Evolutionary conservation across 176 grass and related monocot species (phyloP).

Genomic region (Raddia guianensis): DNA sequence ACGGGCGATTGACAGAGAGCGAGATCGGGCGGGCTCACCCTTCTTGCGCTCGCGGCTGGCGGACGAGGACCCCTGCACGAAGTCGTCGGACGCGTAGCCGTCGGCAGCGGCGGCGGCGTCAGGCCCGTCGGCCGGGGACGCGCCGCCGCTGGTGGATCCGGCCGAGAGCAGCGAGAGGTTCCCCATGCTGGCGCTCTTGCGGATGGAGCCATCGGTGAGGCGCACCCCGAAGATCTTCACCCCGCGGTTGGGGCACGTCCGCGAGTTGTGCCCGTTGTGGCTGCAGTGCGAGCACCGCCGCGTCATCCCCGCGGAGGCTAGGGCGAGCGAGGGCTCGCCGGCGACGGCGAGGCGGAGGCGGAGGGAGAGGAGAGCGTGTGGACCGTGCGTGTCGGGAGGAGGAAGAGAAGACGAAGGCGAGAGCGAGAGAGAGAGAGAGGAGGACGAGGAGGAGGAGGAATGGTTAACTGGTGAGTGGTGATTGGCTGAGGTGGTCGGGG

Average conservation of each 20-base stretch:
- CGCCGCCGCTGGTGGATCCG: constrained; percentile 77
- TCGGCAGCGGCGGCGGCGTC: constrained; percentile 50
- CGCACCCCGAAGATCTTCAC: constrained; percentile 96
- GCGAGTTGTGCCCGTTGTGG: constrained; percentile 96
- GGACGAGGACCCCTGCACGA: constrained; percentile 90
- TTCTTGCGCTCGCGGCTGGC: constrained; percentile 95
- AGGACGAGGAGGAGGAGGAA: not conserved
- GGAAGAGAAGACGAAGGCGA: not conserved
- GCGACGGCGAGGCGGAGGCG: not conserved
- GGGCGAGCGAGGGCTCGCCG: not conserved
- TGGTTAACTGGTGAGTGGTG: constrained; percentile 41
- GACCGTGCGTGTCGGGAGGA: not conserved
- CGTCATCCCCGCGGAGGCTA: constrained; percentile 60
- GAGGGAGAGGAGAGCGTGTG: not conserved
- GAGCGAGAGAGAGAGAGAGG: not conserved
- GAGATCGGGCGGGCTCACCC: constrained; percentile 46
- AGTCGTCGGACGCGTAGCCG: constrained; percentile 95
- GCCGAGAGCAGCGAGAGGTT: constrained; percentile 84
- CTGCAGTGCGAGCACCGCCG: constrained; percentile 97
- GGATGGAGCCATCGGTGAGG: constrained; percentile 88
- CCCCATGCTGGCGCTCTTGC: constrained; percentile 98
- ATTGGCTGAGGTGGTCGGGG: constrained; percentile 51
- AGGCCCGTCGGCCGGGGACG: constrained; percentile 67
- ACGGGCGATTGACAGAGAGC: not conserved
- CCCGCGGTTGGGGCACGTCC: constrained; percentile 93